Percentiles rank a stretch among this genome's conserved stretches.
These are phyloP conservation scores for Stenogyne calaminthoides DNA, from an alignment of 305 asterid species.

Conservation along the genomic window DNA sequence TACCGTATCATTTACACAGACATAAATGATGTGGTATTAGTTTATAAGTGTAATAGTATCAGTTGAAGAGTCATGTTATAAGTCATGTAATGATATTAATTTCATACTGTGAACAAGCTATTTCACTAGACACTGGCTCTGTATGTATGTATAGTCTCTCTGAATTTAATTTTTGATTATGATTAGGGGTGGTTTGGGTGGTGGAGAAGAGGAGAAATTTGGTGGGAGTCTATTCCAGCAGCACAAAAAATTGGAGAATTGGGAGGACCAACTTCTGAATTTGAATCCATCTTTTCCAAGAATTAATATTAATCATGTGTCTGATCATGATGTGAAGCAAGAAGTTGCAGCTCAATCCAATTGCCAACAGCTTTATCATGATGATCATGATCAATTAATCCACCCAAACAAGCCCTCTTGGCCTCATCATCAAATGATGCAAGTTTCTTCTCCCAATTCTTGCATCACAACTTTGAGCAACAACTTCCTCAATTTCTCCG, in stretches of 20 bases:
- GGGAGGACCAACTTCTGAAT: conserved; percentile 54
- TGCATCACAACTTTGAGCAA: conserved; percentile 41
- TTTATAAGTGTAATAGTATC: too few species aligned
- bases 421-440: conserved; percentile 37
- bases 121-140: too few species aligned
- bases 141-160: too few species aligned
- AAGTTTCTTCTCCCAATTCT: conserved; percentile 42
- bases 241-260: conserved; percentile 44
- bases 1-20: too few species aligned
- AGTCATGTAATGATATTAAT: too few species aligned
- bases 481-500: conserved; percentile 49
- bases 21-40: too few species aligned
- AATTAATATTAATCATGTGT: background rate
- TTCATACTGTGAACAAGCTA: too few species aligned
- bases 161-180: too few species aligned
- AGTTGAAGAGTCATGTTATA: too few species aligned
- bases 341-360: conserved; percentile 36
- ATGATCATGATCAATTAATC: conserved; percentile 21
- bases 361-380: conserved; percentile 22
- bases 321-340: conserved; percentile 38
- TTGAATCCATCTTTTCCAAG: conserved; percentile 41
- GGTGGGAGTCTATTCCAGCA: conserved; percentile 37
- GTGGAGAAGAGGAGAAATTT: conserved; percentile 37
- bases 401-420: conserved; percentile 30
- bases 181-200: conserved; percentile 36